phyloP scores from a whole-genome alignment of 1,139 yeast species.

The Yamadazyma epiphylla region DNA sequence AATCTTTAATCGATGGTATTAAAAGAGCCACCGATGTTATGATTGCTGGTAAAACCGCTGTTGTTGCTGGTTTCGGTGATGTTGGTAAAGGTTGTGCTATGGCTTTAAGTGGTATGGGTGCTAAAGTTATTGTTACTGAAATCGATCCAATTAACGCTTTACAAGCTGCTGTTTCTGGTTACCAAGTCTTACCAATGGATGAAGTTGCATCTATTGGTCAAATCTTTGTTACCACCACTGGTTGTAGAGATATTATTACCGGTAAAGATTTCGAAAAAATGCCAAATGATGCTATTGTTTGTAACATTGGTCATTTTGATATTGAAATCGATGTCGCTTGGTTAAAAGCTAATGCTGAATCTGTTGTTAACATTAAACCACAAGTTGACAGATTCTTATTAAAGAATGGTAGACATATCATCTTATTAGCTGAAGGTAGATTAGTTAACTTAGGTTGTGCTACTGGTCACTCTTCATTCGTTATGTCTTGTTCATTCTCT shows the following conservation, averaged over 20 bases:
- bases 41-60: conserved; percentile 99
- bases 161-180: conserved; percentile 99
- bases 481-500: conserved; percentile 99
- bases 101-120: conserved; percentile 99
- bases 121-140: conserved; percentile 96
- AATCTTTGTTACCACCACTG: conserved; percentile 98
- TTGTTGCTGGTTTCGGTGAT: conserved; percentile 99
- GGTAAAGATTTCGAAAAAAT: conserved; percentile 82
- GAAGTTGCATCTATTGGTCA: conserved; percentile 94
- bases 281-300: conserved; percentile 99
- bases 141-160: conserved; percentile 98
- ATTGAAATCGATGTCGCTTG: conserved; percentile 99
- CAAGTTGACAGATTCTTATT: conserved; percentile 98
- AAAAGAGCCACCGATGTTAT: conserved; percentile 99
- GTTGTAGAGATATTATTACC: conserved; percentile 97
- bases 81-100: conserved; percentile 99
- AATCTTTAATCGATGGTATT: conserved; percentile 97
- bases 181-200: conserved; percentile 95
- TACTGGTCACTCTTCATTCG: conserved; percentile 99
- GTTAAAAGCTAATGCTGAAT: conserved; percentile 88
- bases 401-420: conserved; percentile 88
- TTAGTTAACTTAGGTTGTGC: conserved; percentile 99
- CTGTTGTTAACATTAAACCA: conserved; percentile 95
- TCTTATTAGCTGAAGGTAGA: conserved; percentile 99
- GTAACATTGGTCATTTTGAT: conserved; percentile 99